These are phyloP conservation scores for Tuber magnatum DNA, from an alignment of 495 filamentous ascomycete genomes.

Conservation along the genomic window DNA sequence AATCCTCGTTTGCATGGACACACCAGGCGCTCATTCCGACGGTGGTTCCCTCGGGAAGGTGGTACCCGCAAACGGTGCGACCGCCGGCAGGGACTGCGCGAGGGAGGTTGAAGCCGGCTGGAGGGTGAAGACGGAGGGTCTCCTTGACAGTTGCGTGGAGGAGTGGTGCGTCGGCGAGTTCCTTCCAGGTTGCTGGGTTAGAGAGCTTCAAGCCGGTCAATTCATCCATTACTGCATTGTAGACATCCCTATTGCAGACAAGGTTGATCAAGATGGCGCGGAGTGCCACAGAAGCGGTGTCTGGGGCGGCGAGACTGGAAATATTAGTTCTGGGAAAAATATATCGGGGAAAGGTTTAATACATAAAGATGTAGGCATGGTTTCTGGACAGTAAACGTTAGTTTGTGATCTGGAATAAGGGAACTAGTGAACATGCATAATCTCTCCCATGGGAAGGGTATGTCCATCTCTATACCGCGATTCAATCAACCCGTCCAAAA, in stretches of 20 bases:
- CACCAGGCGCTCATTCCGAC: slow-evolving; percentile 37
- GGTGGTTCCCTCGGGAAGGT: slow-evolving; percentile 44
- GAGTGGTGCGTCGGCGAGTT: slow-evolving; percentile 59
- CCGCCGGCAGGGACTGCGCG: slow-evolving; percentile 63
- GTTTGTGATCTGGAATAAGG: neutral
- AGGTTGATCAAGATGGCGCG: slow-evolving; percentile 32
- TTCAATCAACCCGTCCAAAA: slow-evolving; percentile 30
- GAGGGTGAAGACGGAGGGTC: slow-evolving; percentile 82
- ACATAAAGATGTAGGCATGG: slow-evolving; percentile 35
- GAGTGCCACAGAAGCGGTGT: slow-evolving; percentile 29
- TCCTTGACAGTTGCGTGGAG: slow-evolving; percentile 77
- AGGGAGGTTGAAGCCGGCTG: slow-evolving; percentile 80
- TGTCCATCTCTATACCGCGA: slow-evolving; percentile 30
- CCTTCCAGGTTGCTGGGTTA: slow-evolving; percentile 28
- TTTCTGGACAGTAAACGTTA: slow-evolving; percentile 9
- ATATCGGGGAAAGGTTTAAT: neutral
- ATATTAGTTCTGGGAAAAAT: slow-evolving; percentile 5
- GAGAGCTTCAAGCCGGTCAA: slow-evolving; percentile 20
- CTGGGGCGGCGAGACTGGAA: slow-evolving; percentile 29
- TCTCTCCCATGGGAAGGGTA: slow-evolving; percentile 28
- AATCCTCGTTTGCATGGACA: slow-evolving; percentile 47
- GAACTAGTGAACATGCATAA: neutral
- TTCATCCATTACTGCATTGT: slow-evolving; percentile 25
- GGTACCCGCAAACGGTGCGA: slow-evolving; percentile 47
- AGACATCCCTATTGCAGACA: slow-evolving; percentile 19